Percentiles rank a stretch among this genome's conserved stretches.
These are phyloP conservation scores for Trametes versicolor DNA, from an alignment of 1,284 basidiomycete genomes.

Conservation along the genomic window DNA sequence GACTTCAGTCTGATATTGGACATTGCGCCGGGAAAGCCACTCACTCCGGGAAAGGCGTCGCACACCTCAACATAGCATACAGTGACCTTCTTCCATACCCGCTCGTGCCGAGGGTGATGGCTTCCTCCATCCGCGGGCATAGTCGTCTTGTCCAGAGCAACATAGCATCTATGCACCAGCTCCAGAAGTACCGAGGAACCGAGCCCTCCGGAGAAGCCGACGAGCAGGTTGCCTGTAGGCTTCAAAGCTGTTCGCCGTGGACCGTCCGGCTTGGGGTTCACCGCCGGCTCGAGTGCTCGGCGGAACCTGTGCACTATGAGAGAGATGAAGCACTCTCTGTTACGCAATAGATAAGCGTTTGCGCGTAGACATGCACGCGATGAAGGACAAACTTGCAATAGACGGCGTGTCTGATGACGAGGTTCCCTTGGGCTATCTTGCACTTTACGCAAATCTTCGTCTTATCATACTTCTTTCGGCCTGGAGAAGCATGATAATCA, in stretches of 20 bases:
- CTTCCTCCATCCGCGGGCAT: constrained; percentile 60
- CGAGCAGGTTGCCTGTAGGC: constrained; percentile 70
- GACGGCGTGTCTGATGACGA: constrained; percentile 80
- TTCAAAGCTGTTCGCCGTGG: constrained; percentile 62
- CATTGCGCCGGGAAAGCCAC: constrained; percentile 36
- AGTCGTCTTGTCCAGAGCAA: constrained; percentile 47
- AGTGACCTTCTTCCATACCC: constrained; percentile 67
- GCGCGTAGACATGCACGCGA: constrained; percentile 6
- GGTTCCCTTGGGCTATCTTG: constrained; percentile 67
- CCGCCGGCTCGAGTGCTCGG: constrained; percentile 67
- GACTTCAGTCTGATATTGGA: constrained; percentile 9
- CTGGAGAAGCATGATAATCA: constrained; percentile 46
- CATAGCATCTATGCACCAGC: constrained; percentile 70
- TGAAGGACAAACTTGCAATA: constrained; percentile 77
- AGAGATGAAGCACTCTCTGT: constrained; percentile 74
- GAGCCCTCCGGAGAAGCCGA: constrained; percentile 80
- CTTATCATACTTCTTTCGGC: constrained; percentile 70
- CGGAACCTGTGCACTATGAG: constrained; percentile 72
- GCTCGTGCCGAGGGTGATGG: constrained; percentile 70
- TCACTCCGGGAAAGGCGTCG: constrained; percentile 67
- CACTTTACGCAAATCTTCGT: constrained; percentile 75
- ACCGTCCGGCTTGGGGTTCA: constrained; percentile 64
- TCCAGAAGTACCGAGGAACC: constrained; percentile 80
- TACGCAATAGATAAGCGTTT: constrained; percentile 1
- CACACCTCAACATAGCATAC: constrained; percentile 79